Base-by-base conservation (phyloP, 1,284 basidiomycete genomes). In the Boletus smithii region DNA sequence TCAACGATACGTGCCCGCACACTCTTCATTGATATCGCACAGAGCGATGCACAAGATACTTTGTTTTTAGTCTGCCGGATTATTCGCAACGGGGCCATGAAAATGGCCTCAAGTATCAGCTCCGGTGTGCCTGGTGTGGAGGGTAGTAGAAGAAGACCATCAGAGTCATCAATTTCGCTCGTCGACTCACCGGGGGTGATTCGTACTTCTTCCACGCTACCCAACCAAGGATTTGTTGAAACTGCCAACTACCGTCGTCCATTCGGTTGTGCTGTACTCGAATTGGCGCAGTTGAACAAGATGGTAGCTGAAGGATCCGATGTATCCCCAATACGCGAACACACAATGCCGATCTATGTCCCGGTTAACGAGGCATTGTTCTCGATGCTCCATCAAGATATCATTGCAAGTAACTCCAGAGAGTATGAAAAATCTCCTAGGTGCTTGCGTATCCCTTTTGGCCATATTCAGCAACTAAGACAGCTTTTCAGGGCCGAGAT, bases 371-470 rank as follows among this genome's bases (percentile, higher is more conserved):
- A 98, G 65, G 79, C 82, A 2, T 79, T 84, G 16, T 97, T 97
- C 65, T 91, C 91, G 7, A 95, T 89, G 70, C 75, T 98, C 34
- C 95, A 98, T 67, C 92, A 97, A 68, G 93, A 94, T 65, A 91
- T 99, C 64, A 90, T 98, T 53, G 83, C 82, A 16, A 80, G 80
- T 50, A 86, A 91, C 49, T 73, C 71, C 13, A 86, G 84, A 61
- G 89, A 94, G 57, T 94, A 84, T 58, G 89, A 91, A 60, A 92
- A 90, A 61, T 91, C 89, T 2, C 62, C 86, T 0, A 81, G 91
- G 88, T 90, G 58, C 49, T 77, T 61, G 35, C 11, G 37, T 42
- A 39, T 46, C 17, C 32, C 3, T 32, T 31, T 35, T 31, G 35
- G 2, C 13, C 18, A 10, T 38, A 29, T 43, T 36, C 24, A 31